These are phyloP conservation scores for Przewalskia tangutica DNA, from an alignment of 257 asterid species.

Conservation along the genomic window DNA sequence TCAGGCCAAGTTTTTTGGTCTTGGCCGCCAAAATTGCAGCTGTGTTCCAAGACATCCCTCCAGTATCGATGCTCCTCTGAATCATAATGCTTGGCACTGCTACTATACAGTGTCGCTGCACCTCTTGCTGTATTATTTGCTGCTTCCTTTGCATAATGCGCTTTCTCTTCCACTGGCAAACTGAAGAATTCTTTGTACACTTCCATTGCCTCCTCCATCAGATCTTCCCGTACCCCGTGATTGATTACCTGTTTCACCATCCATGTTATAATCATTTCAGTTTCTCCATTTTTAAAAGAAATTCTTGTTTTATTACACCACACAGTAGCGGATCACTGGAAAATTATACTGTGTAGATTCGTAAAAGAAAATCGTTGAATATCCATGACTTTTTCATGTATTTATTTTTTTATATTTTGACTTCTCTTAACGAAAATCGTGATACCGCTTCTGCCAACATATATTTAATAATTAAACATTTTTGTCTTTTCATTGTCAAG, in stretches of 20 bases:
- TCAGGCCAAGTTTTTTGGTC: background rate
- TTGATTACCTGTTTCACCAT: background rate
- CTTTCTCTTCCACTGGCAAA: background rate
- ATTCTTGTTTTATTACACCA: background rate
- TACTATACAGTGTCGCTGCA: background rate
- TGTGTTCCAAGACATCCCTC: constrained; percentile 6
- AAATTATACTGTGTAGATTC: no score
- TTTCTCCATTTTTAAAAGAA: background rate
- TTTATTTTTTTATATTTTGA: no score
- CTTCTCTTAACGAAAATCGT: no score
- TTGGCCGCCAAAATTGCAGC: background rate
- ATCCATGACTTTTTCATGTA: no score
- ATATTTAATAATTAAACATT: no score
- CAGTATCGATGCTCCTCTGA: background rate
- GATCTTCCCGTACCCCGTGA: constrained; percentile 7
- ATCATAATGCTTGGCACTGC: background rate
- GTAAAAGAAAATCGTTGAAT: no score
- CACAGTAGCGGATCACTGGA: no score
- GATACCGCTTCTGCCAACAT: no score
- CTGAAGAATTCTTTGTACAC: constrained; percentile 2
- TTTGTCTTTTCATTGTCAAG: no score
- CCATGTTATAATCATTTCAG: background rate
- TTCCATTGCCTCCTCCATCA: constrained; percentile 3
- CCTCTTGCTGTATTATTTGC: background rate
- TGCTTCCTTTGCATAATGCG: background rate